Evolutionary conservation across 495 filamentous ascomycete genomes (phyloP), one percentile per base, ranked within the genome.

Genomic region (Beverwykella pulmonaria): DNA sequence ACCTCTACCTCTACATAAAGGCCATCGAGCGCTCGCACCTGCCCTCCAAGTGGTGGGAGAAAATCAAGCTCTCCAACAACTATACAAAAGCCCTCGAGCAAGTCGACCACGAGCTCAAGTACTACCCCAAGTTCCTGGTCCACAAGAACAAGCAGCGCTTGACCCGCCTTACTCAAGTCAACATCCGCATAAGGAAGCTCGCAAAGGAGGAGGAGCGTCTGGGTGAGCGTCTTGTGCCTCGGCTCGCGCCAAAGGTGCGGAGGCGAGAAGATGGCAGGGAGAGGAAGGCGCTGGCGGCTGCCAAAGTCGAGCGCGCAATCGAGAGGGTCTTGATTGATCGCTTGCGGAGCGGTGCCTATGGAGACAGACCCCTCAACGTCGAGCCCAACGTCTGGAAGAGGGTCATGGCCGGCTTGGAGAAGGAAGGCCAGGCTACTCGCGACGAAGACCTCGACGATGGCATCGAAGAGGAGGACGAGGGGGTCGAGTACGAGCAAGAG

Each of bases 91-190:
- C 94, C 0, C 84, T 98, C 22, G 83, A 87, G 61, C 92, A 96
- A 75, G 87, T 98, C 69, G 95, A 98, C 73, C 84, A 90, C 66
- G 84, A 89, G 10, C 83, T 98, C 53, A 89, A 92, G 71, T 97
- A 96, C 84, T 98, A 92, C 88, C 94, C 94, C 27, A 96, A 97
- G 74, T 96, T 96, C 77, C 79, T 97, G 65, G 78, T 92, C 53
- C 95, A 98, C 81, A 96, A 96, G 79, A 96, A 92, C 86, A 98
- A 98, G 80, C 94, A 98, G 80, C 89, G 94, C 64, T 84, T 98
- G 25, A 98, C 94, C 20, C 84, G 94, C 52, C 82, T 98, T 73
- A 95, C 92, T 44, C 95, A 98, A 80, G 95, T 98, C 9, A 87
- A 86, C 9, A 93, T 97, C 56, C 85, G 92, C 54, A 94, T 90